phyloP scores from a whole-genome alignment of 2,329 filamentous ascomycete species.

The Onygenales sp. region DNA sequence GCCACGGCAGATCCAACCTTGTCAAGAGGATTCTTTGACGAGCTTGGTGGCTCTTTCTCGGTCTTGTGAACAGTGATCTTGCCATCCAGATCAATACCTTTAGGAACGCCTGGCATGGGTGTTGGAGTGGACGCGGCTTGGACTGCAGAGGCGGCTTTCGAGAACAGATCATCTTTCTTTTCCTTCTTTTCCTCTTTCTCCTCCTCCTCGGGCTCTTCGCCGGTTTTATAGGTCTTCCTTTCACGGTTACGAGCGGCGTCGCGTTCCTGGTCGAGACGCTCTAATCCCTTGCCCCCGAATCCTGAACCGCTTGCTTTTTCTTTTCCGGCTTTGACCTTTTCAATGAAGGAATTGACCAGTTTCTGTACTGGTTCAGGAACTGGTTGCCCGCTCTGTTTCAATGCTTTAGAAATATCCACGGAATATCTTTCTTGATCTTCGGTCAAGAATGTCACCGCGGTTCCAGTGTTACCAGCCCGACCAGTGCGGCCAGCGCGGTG shows the following conservation, averaged over 20 bases:
- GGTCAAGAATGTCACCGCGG: conserved; percentile 87
- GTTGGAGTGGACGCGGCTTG: conserved; percentile 48
- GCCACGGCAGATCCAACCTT: conserved; percentile 84
- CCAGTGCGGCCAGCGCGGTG: conserved; percentile 90
- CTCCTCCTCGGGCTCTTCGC: conserved; percentile 71
- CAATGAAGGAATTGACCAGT: conserved; percentile 59
- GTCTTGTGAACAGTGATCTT: conserved; percentile 67
- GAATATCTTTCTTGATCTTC: conserved; percentile 87
- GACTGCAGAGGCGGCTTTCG: conserved; percentile 55
- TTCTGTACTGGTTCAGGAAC: conserved; percentile 61
- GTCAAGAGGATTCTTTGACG: conserved; percentile 60
- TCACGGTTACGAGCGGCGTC: conserved; percentile 79
- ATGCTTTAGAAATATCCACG: conserved; percentile 76
- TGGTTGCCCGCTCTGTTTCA: conserved; percentile 82
- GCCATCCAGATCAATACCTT: conserved; percentile 52
- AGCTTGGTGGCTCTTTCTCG: conserved; percentile 43
- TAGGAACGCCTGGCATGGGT: conserved; percentile 38
- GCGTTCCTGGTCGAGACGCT: conserved; percentile 82
- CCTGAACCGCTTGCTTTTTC: conserved; percentile 75
- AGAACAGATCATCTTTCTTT: conserved; percentile 46
- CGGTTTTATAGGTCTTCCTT: conserved; percentile 81
- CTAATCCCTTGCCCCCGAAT: conserved; percentile 90
- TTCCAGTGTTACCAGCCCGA: conserved; percentile 86
- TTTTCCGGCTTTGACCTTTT: conserved; percentile 87
- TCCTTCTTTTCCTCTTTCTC: conserved; percentile 58